These are phyloP conservation scores for Brassica balearica DNA, from an alignment of 441 rosid genomes.

Conservation along the genomic window DNA sequence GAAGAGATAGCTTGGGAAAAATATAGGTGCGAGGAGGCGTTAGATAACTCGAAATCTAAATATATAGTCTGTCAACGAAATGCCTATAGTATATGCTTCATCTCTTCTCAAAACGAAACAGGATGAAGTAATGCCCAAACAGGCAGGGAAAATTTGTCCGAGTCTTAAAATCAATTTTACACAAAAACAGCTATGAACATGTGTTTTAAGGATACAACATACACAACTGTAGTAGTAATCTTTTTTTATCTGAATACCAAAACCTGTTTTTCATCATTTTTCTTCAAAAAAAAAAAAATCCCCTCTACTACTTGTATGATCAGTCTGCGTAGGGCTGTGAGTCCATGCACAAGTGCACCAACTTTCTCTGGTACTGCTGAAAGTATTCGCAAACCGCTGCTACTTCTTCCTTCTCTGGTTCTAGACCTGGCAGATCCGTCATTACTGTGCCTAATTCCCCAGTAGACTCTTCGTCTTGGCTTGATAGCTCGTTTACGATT, in stretches of 20 bases:
- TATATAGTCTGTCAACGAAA: too few species aligned
- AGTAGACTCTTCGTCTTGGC: slow-evolving; percentile 46
- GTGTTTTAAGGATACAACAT: slow-evolving; percentile 28
- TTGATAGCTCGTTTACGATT: slow-evolving; percentile 47
- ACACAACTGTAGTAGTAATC: slow-evolving; percentile 10
- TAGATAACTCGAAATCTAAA: neutral
- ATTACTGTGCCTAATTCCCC: slow-evolving; percentile 40
- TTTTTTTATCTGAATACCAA: slow-evolving; percentile 9
- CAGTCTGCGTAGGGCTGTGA: slow-evolving; percentile 74
- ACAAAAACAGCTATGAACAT: slow-evolving; percentile 22
- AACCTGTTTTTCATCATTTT: slow-evolving; percentile 17
- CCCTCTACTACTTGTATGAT: neutral
- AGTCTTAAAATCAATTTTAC: slow-evolving; percentile 22
- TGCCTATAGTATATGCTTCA: neutral
- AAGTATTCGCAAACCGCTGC: slow-evolving; percentile 82
- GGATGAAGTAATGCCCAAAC: neutral
- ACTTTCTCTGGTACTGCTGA: slow-evolving; percentile 89
- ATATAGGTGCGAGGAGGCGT: neutral
- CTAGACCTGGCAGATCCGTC: slow-evolving; percentile 65
- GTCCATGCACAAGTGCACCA: slow-evolving; percentile 97
- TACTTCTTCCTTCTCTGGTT: slow-evolving; percentile 78
- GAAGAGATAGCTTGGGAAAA: neutral
- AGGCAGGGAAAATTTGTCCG: neutral
- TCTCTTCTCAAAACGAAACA: neutral
- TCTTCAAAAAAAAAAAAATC: neutral